Evolutionary conservation across 208 protist genomes (phyloP), one percentile per base, ranked within the genome.

Genomic region (Willaertia magna): DNA sequence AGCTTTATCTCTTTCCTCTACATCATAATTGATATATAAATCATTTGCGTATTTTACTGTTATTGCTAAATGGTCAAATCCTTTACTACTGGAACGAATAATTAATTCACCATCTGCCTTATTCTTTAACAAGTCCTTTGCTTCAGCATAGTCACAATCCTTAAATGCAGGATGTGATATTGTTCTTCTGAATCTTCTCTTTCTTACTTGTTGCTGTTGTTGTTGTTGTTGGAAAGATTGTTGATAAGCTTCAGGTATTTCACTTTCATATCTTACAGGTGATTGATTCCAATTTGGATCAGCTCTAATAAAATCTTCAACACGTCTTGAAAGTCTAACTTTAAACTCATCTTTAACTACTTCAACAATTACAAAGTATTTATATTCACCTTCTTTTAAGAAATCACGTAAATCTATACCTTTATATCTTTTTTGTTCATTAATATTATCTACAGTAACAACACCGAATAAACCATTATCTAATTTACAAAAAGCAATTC

Each of bases 61-160:
- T 0, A 88, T 85, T 9, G 88, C 86, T 20, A 90, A 88, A 51
- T 90, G 86, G 75, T 90, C 84, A n/a, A 39, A 82, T 43, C 88
- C 88, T 42, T 84, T 85, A 51, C 82, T 87, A 26, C 42, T 74
- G 40, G 88, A 86, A 44, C 88, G 18, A 40, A 90, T 79, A 6
- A 90, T 16, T 11, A 74, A 39, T 14, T 88, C 84, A 59, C 88
- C 88, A 26, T 46, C 75, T 46, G 16, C 74, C 40, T 87, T 84
- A 7, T 83, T 47, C 16, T 30, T 42, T 1, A 90, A 39, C 14
- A 78, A 79, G 0, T 85, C 52, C 26, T 86, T 85, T 18, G 86
- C 49, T 59, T 90, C 59, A 1, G 51, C 20, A 51, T 67, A 90
- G 40, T 51, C 82, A 74, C 85, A 82, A 7, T 79, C 74, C 22